These are phyloP conservation scores for Pezicula rhizophila DNA, from an alignment of 2,329 filamentous ascomycete genomes.

Conservation along the genomic window DNA sequence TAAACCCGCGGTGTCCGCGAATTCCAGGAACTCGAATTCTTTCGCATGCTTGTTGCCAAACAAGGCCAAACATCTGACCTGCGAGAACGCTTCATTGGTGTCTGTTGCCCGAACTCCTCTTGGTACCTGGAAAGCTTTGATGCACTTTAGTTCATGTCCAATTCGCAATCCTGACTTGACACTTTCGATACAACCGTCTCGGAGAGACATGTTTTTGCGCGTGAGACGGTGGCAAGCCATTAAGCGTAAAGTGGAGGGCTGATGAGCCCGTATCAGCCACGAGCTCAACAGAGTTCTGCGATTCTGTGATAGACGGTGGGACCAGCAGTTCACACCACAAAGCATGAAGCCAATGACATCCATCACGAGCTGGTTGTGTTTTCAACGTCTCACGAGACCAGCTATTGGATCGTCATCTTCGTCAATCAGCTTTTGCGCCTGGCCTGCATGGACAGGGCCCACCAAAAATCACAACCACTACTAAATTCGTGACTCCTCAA, in stretches of 20 bases:
- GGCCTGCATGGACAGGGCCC: not conserved
- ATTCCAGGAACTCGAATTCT: too few species aligned
- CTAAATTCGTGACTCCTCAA: not conserved
- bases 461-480: not conserved
- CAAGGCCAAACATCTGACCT: too few species aligned
- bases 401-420: not conserved
- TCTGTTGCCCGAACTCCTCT: slow-evolving; percentile 11
- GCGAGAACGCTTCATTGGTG: not conserved
- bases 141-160: slow-evolving; percentile 9
- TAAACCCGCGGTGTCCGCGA: too few species aligned
- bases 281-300: too few species aligned
- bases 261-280: too few species aligned
- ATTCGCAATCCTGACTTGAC: slow-evolving; percentile 9
- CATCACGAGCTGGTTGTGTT: not conserved
- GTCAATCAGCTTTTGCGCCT: slow-evolving; percentile 1
- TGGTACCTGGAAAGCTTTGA: slow-evolving; percentile 15
- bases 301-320: too few species aligned
- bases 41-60: too few species aligned
- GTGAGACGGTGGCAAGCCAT: too few species aligned
- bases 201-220: slow-evolving; percentile 9
- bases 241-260: too few species aligned
- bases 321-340: not conserved
- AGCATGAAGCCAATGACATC: not conserved
- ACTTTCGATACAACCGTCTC: slow-evolving; percentile 8
- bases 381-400: too few species aligned